A percentile compares a stretch with the other conserved stretches of the same genome.
Conservation (phyloP, 495 filamentous ascomycete genomes). For the Thozetella sp. region DNA sequence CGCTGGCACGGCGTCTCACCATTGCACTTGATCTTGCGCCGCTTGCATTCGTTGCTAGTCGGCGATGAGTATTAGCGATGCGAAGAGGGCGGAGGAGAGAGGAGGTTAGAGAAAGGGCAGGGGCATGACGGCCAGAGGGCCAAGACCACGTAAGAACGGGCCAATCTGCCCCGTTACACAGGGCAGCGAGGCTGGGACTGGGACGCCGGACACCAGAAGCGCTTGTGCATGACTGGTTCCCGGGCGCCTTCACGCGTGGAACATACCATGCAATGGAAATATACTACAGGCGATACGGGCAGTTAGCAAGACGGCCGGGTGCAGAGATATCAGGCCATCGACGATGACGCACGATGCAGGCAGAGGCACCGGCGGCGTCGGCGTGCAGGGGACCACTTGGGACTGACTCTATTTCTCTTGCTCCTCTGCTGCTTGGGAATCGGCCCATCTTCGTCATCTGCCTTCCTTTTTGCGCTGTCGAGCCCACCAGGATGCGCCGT, state of each 20-base stretch:
- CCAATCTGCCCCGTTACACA: no score
- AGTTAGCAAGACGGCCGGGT: slow-evolving; percentile 2
- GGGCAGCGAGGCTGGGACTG: no score
- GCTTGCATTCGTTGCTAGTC: slow-evolving; percentile 82
- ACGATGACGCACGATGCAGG: not conserved
- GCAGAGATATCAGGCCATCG: not conserved
- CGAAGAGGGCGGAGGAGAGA: not conserved
- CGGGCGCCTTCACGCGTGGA: no score
- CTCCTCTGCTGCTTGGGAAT: slow-evolving; percentile 51
- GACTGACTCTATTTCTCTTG: slow-evolving; percentile 58
- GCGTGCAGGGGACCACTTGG: not conserved
- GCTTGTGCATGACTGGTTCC: no score
- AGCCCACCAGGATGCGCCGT: slow-evolving; percentile 14
- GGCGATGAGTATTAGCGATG: no score
- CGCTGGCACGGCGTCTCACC: slow-evolving; percentile 81
- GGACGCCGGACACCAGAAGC: no score
- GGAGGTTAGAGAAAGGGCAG: not conserved
- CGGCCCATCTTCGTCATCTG: slow-evolving; percentile 29
- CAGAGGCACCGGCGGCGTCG: not conserved
- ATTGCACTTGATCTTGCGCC: slow-evolving; percentile 92
- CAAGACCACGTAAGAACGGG: no score
- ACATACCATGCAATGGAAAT: slow-evolving; percentile 90
- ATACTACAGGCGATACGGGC: slow-evolving; percentile 52
- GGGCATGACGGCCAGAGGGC: no score
- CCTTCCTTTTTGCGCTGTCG: slow-evolving; percentile 39